Conservation (phyloP, 2,329 filamentous ascomycete genomes). For the Cladosporium sp. region DNA sequence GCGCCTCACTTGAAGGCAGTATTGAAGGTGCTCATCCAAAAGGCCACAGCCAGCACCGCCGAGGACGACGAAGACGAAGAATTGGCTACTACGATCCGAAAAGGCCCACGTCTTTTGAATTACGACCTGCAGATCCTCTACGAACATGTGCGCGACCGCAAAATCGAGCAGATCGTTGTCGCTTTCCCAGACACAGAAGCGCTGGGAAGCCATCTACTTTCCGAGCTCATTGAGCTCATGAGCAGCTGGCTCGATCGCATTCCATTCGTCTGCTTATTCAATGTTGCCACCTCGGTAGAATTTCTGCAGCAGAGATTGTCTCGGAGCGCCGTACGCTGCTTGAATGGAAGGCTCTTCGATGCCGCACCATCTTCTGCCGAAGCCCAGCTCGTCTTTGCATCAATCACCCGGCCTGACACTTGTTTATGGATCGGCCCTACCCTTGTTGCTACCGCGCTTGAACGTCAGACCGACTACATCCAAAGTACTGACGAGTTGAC, state of each 20-base stretch:
- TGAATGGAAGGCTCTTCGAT: constrained; percentile 74
- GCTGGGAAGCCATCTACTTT: constrained; percentile 72
- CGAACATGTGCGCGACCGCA: constrained; percentile 58
- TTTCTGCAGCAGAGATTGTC: constrained; percentile 74
- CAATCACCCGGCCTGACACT: constrained; percentile 60
- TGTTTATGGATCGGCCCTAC: constrained; percentile 65
- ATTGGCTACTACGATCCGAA: constrained; percentile 41
- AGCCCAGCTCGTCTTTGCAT: constrained; percentile 71
- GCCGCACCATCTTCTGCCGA: constrained; percentile 72
- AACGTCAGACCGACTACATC: constrained; percentile 75
- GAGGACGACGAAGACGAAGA: constrained; percentile 44
- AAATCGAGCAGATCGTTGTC: constrained; percentile 64
- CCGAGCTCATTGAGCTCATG: constrained; percentile 69
- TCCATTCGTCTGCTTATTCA: constrained; percentile 75
- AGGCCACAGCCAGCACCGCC: constrained; percentile 56
- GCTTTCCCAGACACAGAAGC: constrained; percentile 81
- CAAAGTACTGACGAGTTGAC: constrained; percentile 74
- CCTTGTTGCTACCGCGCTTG: constrained; percentile 65
- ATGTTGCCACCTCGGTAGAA: constrained; percentile 79
- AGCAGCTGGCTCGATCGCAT: constrained; percentile 74
- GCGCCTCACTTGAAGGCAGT: constrained; percentile 72
- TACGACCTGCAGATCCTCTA: constrained; percentile 76
- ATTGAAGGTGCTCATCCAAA: constrained; percentile 72
- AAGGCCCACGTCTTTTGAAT: constrained; percentile 69
- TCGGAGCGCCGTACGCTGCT: constrained; percentile 65